Evolutionary conservation across 768 basidiomycete species (phyloP).

Genomic region (Tulasnella calospora): DNA sequence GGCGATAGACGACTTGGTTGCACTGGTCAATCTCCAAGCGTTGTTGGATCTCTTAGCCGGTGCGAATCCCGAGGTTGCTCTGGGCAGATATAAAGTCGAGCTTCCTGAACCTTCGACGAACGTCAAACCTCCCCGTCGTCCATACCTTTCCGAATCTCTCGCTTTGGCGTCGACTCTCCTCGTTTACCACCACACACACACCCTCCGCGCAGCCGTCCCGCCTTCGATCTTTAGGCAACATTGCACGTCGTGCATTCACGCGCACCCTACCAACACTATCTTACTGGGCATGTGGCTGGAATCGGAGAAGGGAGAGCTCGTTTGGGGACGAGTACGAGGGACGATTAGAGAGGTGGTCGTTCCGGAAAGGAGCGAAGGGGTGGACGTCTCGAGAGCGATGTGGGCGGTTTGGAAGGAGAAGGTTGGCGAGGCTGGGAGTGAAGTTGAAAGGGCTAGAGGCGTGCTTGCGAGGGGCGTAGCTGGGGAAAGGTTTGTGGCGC

Average conservation of each 20-base stretch:
- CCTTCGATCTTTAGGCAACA: slow-evolving; percentile 22
- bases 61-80: neutral
- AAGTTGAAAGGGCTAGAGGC: slow-evolving; percentile 16
- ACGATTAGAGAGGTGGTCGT: slow-evolving; percentile 20
- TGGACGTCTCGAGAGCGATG: slow-evolving; percentile 12
- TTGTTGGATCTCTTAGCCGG: slow-evolving; percentile 17
- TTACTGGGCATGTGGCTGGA: slow-evolving; percentile 28
- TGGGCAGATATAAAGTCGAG: neutral
- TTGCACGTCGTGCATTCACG: neutral
- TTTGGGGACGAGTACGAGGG: slow-evolving; percentile 25
- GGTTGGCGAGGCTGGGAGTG: slow-evolving; percentile 22
- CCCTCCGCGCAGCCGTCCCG: slow-evolving; percentile 21
- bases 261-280: slow-evolving; percentile 20
- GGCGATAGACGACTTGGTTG: neutral
- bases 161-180: slow-evolving; percentile 6
- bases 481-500: slow-evolving; percentile 13
- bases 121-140: neutral
- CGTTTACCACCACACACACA: slow-evolving; percentile 22
- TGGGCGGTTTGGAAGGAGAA: slow-evolving; percentile 27
- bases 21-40: slow-evolving; percentile 12
- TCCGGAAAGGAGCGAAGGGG: slow-evolving; percentile 5
- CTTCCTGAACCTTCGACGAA: neutral
- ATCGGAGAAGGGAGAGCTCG: slow-evolving; percentile 26
- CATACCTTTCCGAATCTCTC: slow-evolving; percentile 11
- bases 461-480: slow-evolving; percentile 11